These are phyloP conservation scores for Cladobotryum protrusum DNA, from an alignment of 2,329 filamentous ascomycete species.

Conservation along the genomic window DNA sequence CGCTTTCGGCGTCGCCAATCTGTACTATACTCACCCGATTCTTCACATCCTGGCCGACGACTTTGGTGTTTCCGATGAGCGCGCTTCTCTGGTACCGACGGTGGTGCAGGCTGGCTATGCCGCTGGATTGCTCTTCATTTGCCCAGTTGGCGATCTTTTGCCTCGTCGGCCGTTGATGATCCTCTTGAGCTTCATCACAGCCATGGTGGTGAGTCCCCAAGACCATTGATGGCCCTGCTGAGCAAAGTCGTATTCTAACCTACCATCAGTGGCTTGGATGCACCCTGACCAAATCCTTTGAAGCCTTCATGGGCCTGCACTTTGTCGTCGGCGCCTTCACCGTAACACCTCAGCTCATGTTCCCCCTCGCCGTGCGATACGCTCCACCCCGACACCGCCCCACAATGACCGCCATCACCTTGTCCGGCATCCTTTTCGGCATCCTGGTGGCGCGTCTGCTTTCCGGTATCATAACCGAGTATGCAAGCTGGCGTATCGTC, in stretches of 20 bases:
- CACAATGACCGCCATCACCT: conserved; percentile 65
- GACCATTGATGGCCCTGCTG: neutral
- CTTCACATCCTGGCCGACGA: conserved; percentile 67
- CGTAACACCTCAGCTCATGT: conserved; percentile 54
- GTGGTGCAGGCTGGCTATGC: conserved; percentile 77
- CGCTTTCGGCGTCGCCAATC: conserved; percentile 68
- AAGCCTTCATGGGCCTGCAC: conserved; percentile 6
- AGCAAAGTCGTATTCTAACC: neutral
- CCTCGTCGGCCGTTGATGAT: conserved; percentile 64
- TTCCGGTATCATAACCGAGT: conserved; percentile 68
- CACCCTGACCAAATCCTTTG: conserved; percentile 3
- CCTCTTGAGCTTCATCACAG: conserved; percentile 59
- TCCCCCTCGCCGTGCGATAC: conserved; percentile 73
- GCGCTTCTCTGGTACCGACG: conserved; percentile 62
- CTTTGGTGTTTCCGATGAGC: conserved; percentile 64
- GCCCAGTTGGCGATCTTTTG: conserved; percentile 67
- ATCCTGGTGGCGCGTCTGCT: conserved; percentile 71
- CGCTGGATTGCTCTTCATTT: conserved; percentile 64
- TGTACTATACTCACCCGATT: conserved; percentile 78
- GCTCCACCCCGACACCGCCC: conserved; percentile 64
- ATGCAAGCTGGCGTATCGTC: conserved; percentile 66
- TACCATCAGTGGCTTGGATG: conserved; percentile 39
- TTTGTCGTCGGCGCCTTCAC: conserved; percentile 11
- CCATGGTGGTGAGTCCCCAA: conserved; percentile 50
- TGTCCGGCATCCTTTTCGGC: conserved; percentile 68